Evolutionary conservation across 75 land plant species (phyloP), one percentile per base, ranked within the genome.

Genomic region (Selaginella moellendorffii): DNA sequence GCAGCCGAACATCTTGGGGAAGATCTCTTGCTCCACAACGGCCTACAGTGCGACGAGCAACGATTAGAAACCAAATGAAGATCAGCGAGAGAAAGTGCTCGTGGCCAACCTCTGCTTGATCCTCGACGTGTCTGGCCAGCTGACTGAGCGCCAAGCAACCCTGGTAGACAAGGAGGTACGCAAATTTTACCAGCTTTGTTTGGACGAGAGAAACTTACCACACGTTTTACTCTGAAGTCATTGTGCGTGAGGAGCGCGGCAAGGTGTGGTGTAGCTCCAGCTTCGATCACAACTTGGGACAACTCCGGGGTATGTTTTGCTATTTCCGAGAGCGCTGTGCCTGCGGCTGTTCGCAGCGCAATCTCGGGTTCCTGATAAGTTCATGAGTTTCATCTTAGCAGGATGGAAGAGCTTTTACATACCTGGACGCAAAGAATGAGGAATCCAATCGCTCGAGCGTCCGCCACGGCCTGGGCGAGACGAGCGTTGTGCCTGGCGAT

Each of bases 1-100:
- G 17, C 52, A 63, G 2, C 65, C 20, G 31, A 74, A 68, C 29
- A 74, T 30, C 20, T 68, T 68, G 27, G 76, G 76, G 36, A 74
- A 74, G 27, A 73, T 54, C 22, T 62, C 54, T 26, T 29, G 1
- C 24, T 70, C 31, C 18, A 67, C 64, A 26, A 73, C 71, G 12
- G 27, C 58, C 75, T 73, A 68, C 19, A 56, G 10, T 46, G 51
- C 10, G 18, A 46, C 51, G 51, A 46, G 18, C 51, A 46, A 46
- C 14, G 18, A 18, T 46, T 10, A 18, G 10, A 10, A 10, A 10
- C 51, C 51, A 10, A 10, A 10, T 10, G 51, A 10, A 10, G 18
- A 10, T 46, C 18, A 46, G 18, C 51, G 18, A 46, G 51, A 46
- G 18, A 10, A 46, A 46, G 10, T 46, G 18, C 10, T 46, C 14